Base-by-base conservation (phyloP, 306 rosid genomes). In the Fragaria vesca region DNA sequence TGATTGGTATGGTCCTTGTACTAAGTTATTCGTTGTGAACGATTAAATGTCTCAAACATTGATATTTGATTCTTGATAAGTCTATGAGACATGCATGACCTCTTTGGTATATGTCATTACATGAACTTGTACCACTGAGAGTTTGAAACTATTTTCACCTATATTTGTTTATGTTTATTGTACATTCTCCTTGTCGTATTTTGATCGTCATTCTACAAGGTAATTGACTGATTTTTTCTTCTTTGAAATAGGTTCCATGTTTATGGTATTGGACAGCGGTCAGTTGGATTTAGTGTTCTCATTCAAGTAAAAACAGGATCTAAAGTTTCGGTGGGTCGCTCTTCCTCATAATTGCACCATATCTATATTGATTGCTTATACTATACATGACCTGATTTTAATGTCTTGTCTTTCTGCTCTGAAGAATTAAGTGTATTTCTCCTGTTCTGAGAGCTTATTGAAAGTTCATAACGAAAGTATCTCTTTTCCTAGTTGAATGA, bases 231-330 rank as follows among this genome's bases (percentile, higher is more conserved):
- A 13, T 8, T n/a, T 21, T 24, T 51, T 21, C 10, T 21, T 66
- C 26, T 66, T 61, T 75, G 20, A 12, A 55, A 73, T 81, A 95
- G 98, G 98, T 95, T 95, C 78, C 98, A 95, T 88, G 96, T 95
- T 73, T 92, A 88, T 80, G 89, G 91, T 61, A 87, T 90, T 91
- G 97, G 97, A 81, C 90, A 81, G 80, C 82, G 90, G 78, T 84
- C 97, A 2, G 36, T 92, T 83, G 97, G 97, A 82, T 95, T 95
- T 81, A 88, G 88, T 76, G 89, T 95, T 81, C 90, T 58, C 52
- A 87, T 95, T 74, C 91, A 95, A 72, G 93, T 95, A 87, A 92
- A 92, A 87, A 88, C 90, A 67, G 98, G 96, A 79, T 85, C 90
- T 20, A 88, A 87, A 86, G 74, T 91, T 82, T 88, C 89, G 89